Conservation (phyloP, 1,284 basidiomycete species). For the Tilletia indica region DNA sequence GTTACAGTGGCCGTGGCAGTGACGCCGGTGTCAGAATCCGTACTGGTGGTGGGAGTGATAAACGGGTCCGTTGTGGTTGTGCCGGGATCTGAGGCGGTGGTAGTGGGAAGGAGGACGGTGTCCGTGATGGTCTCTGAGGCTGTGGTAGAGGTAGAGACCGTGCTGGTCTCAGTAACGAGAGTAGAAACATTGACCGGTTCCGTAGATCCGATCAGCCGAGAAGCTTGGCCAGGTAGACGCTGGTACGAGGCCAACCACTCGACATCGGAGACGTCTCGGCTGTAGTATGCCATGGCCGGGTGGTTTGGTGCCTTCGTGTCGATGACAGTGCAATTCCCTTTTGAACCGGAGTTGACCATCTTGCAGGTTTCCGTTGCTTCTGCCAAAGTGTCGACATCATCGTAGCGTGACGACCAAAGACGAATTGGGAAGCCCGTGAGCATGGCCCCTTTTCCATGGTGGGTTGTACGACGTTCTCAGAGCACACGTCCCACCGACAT, state of each 20-base stretch:
- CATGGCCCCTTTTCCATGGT: slow-evolving; percentile 10
- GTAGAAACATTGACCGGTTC: not conserved
- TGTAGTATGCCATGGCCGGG: slow-evolving; percentile 7
- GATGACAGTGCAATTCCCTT: slow-evolving; percentile 10
- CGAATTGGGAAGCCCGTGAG: slow-evolving; percentile 19
- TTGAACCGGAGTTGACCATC: not conserved
- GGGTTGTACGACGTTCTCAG: slow-evolving; percentile 14
- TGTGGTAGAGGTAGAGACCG: not conserved
- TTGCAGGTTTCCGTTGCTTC: slow-evolving; percentile 15
- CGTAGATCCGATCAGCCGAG: not conserved
- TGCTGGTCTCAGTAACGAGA: not conserved
- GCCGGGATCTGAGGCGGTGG: no score
- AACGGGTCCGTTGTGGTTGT: no score
- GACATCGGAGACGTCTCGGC: not conserved
- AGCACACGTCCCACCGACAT: slow-evolving; percentile 1
- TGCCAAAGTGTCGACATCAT: slow-evolving; percentile 10
- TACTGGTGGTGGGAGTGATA: not conserved
- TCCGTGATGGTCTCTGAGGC: not conserved
- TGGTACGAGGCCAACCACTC: slow-evolving; percentile 13
- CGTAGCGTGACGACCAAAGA: slow-evolving; percentile 10
- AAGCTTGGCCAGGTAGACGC: not conserved
- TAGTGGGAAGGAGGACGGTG: no score
- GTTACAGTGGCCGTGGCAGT: not conserved
- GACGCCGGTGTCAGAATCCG: not conserved
- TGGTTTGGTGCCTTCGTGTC: slow-evolving; percentile 12